Percentiles rank a stretch among this genome's conserved stretches.
Evolutionary conservation across 345 rosid species (phyloP).

Genomic region (Acer negundo): DNA sequence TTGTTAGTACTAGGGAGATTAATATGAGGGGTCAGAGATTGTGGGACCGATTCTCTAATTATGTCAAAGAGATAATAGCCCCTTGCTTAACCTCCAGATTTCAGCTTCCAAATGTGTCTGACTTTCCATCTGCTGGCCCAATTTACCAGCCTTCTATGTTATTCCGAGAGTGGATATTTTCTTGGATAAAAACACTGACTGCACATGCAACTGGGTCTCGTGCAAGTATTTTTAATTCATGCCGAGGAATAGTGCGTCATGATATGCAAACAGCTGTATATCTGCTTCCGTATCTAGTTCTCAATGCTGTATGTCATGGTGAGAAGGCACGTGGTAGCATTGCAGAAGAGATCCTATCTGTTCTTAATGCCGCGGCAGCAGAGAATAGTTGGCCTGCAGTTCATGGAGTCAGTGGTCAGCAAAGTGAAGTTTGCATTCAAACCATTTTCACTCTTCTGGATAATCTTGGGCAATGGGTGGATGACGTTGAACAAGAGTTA

Average conservation of each 20-base stretch:
- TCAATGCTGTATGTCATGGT: conserved; percentile 86
- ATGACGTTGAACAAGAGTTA: conserved; percentile 78
- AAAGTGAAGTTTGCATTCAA: conserved; percentile 93
- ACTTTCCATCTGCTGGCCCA: conserved; percentile 69
- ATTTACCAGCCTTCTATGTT: conserved; percentile 92
- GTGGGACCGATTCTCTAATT: conserved; percentile 92
- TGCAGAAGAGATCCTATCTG: conserved; percentile 80
- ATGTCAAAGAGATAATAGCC: conserved; percentile 93
- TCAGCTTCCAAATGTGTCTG: conserved; percentile 86
- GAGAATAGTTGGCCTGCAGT: conserved; percentile 63
- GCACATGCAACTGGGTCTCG: conserved; percentile 88
- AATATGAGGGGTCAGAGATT: conserved; percentile 80
- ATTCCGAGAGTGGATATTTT: conserved; percentile 89
- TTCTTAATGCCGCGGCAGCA: conserved; percentile 86
- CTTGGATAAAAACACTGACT: conserved; percentile 86
- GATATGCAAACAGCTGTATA: conserved; percentile 92
- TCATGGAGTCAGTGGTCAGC: conserved; percentile 58
- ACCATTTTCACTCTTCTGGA: conserved; percentile 96
- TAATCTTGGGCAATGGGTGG: conserved; percentile 99
- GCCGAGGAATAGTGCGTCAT: conserved; percentile 96
- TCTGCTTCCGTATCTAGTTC: conserved; percentile 89
- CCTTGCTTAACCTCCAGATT: conserved; percentile 95
- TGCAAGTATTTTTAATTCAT: conserved; percentile 81
- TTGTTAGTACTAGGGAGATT: conserved; percentile 41
- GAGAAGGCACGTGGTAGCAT: conserved; percentile 83